phyloP scores from a whole-genome alignment of 2,329 filamentous ascomycete species.

The Hypoxylon sp. region DNA sequence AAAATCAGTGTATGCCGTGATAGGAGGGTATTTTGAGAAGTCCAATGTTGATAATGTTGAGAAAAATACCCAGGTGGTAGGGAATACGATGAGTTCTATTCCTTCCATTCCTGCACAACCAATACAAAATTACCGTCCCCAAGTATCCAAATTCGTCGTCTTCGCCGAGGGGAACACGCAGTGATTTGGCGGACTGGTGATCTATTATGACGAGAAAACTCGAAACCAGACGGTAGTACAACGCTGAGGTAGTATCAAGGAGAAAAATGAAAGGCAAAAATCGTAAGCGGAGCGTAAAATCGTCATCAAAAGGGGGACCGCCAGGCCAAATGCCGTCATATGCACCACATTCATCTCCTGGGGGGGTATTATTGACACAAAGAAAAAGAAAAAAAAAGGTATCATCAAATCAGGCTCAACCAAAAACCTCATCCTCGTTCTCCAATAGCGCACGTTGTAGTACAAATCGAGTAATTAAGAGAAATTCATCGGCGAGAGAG shows the following conservation, averaged over 20 bases:
- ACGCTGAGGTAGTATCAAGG: slow-evolving; percentile 17
- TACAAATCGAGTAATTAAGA: slow-evolving; percentile 44
- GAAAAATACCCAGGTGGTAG: slow-evolving; percentile 2
- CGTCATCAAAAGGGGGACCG: slow-evolving; percentile 31
- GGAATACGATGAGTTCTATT: background rate
- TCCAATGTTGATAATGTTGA: background rate
- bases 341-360: slow-evolving; percentile 27
- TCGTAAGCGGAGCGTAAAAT: slow-evolving; percentile 37
- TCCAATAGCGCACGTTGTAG: slow-evolving; percentile 30
- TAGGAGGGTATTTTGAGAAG: slow-evolving; percentile 43
- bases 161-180: background rate
- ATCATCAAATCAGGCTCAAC: slow-evolving; percentile 26
- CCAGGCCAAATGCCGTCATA: slow-evolving; percentile 32
- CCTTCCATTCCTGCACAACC: too few species aligned
- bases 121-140: too few species aligned
- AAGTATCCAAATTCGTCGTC: slow-evolving; percentile 6
- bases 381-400: slow-evolving; percentile 27
- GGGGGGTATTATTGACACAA: slow-evolving; percentile 37
- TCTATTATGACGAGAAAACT: slow-evolving; percentile 4
- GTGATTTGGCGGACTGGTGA: too few species aligned
- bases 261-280: slow-evolving; percentile 13
- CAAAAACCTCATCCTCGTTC: slow-evolving; percentile 16
- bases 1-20: too few species aligned
- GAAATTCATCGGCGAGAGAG: slow-evolving; percentile 69
- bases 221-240: slow-evolving; percentile 8